These are phyloP conservation scores for Metarhizium guizhouense DNA, from an alignment of 2,329 filamentous ascomycete genomes.

Conservation along the genomic window DNA sequence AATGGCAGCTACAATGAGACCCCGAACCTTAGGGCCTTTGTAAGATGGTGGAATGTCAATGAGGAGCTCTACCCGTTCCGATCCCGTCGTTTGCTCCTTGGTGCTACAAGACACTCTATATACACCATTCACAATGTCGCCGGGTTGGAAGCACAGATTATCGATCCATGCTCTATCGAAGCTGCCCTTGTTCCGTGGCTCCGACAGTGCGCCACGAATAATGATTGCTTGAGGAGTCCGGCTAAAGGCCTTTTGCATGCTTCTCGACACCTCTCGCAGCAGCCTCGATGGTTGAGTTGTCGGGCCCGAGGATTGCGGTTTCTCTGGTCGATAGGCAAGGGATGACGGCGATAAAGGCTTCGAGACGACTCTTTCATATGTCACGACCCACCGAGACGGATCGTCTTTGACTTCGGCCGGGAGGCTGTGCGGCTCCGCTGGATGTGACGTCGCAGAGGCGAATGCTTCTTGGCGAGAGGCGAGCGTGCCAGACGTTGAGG, in stretches of 20 bases:
- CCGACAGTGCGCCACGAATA: constrained; percentile 15
- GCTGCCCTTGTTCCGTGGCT: constrained; percentile 11
- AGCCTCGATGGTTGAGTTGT: constrained; percentile 10
- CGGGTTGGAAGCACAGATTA: constrained; percentile 13
- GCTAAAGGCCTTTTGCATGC: constrained; percentile 21
- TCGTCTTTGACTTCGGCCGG: constrained; percentile 13
- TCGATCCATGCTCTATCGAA: constrained; percentile 17
- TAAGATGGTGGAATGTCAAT: constrained; percentile 16
- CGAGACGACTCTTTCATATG: constrained; percentile 20
- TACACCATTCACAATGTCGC: constrained; percentile 23
- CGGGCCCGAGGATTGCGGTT: neutral
- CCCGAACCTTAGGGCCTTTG: constrained; percentile 14
- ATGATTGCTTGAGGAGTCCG: constrained; percentile 23
- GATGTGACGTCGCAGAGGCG: neutral
- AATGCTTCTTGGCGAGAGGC: neutral
- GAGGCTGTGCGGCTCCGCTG: constrained; percentile 7
- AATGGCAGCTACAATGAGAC: constrained; percentile 17
- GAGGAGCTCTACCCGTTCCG: constrained; percentile 20
- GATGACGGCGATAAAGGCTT: constrained; percentile 10
- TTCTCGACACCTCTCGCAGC: constrained; percentile 17
- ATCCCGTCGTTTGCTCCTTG: neutral
- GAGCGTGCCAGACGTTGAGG: constrained; percentile 1
- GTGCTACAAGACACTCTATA: constrained; percentile 19
- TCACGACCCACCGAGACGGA: constrained; percentile 16
- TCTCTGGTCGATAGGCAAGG: constrained; percentile 1